Evolutionary conservation across 495 filamentous ascomycete species (phyloP).

Genomic region (Echria macrotheca): DNA sequence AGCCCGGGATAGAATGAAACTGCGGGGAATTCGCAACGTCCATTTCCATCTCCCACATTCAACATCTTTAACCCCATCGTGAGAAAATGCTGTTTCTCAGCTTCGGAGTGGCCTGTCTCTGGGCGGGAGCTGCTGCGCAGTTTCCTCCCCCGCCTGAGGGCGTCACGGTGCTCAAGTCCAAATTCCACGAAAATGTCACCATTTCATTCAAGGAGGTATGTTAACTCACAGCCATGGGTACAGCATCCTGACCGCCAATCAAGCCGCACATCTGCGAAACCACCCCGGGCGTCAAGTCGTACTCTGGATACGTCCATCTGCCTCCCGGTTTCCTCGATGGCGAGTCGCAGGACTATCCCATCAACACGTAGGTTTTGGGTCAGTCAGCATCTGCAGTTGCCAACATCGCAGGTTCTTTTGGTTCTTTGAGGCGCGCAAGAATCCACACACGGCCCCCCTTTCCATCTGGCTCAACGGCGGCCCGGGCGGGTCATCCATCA

Average conservation of each 20-base stretch:
- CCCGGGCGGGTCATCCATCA: constrained; percentile 53
- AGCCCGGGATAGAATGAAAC: too few relatives aligned
- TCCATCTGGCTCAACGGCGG: constrained; percentile 64
- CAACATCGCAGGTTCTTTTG: constrained; percentile 61
- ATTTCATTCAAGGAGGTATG: neutral
- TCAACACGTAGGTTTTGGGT: neutral
- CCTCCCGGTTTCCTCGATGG: constrained; percentile 21
- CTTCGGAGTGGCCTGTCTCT: neutral
- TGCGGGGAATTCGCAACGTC: too few relatives aligned
- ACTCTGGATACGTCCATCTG: constrained; percentile 42
- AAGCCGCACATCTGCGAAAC: constrained; percentile 22
- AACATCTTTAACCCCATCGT: too few relatives aligned
- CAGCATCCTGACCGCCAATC: too few relatives aligned
- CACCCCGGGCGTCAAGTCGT: constrained; percentile 33
- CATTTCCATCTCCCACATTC: too few relatives aligned
- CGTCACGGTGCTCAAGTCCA: neutral
- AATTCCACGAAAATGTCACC: neutral
- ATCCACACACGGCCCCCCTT: constrained; percentile 50
- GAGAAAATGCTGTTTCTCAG: neutral
- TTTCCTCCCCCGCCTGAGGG: neutral
- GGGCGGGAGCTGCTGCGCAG: neutral
- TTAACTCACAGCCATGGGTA: too few relatives aligned
- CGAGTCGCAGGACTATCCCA: neutral
- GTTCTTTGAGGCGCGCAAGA: constrained; percentile 61
- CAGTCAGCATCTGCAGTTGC: constrained; percentile 48